These are phyloP conservation scores for Hypoxylon fragiforme DNA, from an alignment of 495 filamentous ascomycete genomes.

Conservation along the genomic window DNA sequence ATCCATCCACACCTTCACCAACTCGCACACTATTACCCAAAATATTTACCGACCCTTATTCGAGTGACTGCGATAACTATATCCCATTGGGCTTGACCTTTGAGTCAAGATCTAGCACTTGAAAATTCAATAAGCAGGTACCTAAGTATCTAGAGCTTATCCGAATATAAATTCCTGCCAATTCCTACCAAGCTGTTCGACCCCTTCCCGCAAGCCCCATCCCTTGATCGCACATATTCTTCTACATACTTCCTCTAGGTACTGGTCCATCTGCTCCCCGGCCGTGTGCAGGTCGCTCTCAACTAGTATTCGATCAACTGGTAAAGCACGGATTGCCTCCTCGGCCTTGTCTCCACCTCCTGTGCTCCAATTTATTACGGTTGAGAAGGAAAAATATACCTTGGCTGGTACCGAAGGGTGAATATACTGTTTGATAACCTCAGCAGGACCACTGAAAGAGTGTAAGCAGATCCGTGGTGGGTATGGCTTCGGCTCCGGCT, in stretches of 20 bases:
- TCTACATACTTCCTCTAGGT: conserved; percentile 72
- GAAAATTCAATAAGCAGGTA: neutral
- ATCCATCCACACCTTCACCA: neutral
- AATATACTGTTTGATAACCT: conserved; percentile 77
- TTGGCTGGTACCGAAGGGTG: conserved; percentile 72
- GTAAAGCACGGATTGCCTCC: conserved; percentile 71
- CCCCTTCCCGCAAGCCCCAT: conserved; percentile 75
- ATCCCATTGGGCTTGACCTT: neutral
- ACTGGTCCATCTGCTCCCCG: conserved; percentile 77
- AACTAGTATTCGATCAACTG: conserved; percentile 76
- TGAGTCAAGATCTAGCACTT: neutral
- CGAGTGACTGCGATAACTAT: neutral
- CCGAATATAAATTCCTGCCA: conserved; percentile 83
- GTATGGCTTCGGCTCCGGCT: conserved; percentile 57
- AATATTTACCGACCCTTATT: neutral
- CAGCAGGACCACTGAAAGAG: conserved; percentile 82
- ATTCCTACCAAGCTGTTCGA: conserved; percentile 70
- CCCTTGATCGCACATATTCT: conserved; percentile 75
- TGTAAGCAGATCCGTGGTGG: conserved; percentile 93
- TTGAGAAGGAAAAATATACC: conserved; percentile 88
- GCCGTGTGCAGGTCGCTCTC: conserved; percentile 92
- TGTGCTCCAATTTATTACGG: conserved; percentile 73
- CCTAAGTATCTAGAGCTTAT: neutral
- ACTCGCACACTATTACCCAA: conserved; percentile 5
- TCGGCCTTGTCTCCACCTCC: conserved; percentile 53